Percentiles rank a stretch among this genome's conserved stretches.
These are phyloP conservation scores for Aspergillus asperescens DNA, from an alignment of 495 filamentous ascomycete genomes.

Conservation along the genomic window DNA sequence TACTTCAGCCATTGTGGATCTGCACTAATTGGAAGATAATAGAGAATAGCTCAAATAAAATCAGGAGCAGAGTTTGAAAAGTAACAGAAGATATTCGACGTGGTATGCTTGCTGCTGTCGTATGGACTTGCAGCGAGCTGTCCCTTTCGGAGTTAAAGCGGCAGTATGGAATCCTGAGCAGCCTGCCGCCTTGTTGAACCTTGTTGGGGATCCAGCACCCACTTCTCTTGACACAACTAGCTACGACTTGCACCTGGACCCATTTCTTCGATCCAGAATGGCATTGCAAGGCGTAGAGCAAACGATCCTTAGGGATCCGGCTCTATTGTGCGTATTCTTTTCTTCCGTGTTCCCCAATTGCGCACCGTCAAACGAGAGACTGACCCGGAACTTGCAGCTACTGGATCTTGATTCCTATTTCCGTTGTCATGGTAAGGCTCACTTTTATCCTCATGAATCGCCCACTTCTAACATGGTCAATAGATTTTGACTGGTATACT, in stretches of 20 bases:
- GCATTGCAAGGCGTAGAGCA: constrained; percentile 74
- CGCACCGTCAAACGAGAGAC: not conserved
- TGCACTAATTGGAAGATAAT: not conserved
- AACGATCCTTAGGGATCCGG: constrained; percentile 97
- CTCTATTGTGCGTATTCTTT: constrained; percentile 71
- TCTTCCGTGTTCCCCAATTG: not conserved
- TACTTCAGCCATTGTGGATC: constrained; percentile 23
- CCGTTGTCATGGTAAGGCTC: constrained; percentile 80
- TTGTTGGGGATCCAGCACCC: constrained; percentile 13
- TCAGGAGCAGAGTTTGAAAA: not conserved
- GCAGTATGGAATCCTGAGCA: constrained; percentile 13
- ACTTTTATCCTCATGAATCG: not conserved
- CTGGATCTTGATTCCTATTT: constrained; percentile 97
- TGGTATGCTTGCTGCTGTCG: constrained; percentile 3
- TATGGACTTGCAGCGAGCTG: constrained; percentile 42
- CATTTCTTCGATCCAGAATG: constrained; percentile 49
- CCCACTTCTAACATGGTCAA: constrained; percentile 3
- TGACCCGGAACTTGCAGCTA: constrained; percentile 54
- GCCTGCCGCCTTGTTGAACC: constrained; percentile 13
- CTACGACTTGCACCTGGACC: not conserved
- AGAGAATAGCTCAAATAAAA: not conserved
- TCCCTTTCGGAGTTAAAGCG: constrained; percentile 39
- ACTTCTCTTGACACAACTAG: not conserved
- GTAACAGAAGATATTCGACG: not conserved
- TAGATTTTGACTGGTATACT: constrained; percentile 92